Conservation (phyloP, 1,284 basidiomycete species). For the Ustilago hordei region DNA sequence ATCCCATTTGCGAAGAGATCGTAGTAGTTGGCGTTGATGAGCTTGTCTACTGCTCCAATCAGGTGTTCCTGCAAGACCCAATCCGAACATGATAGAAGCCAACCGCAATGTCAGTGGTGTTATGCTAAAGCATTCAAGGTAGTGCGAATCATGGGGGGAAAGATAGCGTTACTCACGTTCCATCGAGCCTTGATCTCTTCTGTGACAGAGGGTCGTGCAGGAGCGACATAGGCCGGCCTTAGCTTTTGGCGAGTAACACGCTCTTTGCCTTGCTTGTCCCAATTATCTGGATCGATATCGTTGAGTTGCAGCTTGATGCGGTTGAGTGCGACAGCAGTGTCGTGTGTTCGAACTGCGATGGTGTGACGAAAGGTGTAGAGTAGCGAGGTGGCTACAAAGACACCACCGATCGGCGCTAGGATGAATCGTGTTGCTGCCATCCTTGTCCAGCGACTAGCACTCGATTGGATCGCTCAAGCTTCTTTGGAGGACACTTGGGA, state of each 20-base stretch:
- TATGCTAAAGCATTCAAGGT: too few species aligned
- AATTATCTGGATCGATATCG: slow-evolving; percentile 56
- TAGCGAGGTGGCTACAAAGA: slow-evolving; percentile 52
- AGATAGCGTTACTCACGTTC: slow-evolving; percentile 17
- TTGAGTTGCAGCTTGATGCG: slow-evolving; percentile 48
- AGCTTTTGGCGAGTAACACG: slow-evolving; percentile 31
- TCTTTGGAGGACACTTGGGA: not conserved
- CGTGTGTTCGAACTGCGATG: slow-evolving; percentile 51
- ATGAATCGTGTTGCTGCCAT: slow-evolving; percentile 48
- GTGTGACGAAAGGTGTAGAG: slow-evolving; percentile 56
- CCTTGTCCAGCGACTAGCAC: not conserved
- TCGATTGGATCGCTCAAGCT: not conserved
- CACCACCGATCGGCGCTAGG: slow-evolving; percentile 45
- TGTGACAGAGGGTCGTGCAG: slow-evolving; percentile 36
- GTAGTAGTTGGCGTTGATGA: slow-evolving; percentile 50
- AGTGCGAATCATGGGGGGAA: too few species aligned
- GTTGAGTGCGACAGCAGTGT: slow-evolving; percentile 41
- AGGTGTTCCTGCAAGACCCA: slow-evolving; percentile 33
- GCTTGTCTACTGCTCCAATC: slow-evolving; percentile 29
- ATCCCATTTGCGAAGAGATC: slow-evolving; percentile 48
- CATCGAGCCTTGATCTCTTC: slow-evolving; percentile 56
- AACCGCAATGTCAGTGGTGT: not conserved
- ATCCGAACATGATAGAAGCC: not conserved
- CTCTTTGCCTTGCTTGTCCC: slow-evolving; percentile 48
- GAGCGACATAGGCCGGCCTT: slow-evolving; percentile 46